Evolutionary conservation across 1,139 yeast species (phyloP).

Genomic region (Geotrichum europaeum): DNA sequence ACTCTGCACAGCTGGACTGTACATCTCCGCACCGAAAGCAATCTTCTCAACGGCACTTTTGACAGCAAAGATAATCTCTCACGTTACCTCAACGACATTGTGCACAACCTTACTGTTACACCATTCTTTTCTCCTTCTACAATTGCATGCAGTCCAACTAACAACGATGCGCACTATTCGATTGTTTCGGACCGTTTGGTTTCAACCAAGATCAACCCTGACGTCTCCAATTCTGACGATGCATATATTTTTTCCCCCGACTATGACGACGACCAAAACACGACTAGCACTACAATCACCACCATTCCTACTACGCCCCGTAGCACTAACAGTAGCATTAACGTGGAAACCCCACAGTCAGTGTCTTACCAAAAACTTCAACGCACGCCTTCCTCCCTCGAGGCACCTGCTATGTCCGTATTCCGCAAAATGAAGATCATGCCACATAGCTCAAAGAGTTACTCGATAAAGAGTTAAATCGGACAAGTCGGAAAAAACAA

Average conservation of each 20-base stretch:
- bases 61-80: not conserved
- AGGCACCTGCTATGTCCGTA: not conserved
- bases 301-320: not conserved
- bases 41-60: not conserved
- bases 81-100: not conserved
- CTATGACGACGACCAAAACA: not conserved
- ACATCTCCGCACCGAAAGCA: not conserved
- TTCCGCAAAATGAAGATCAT: not conserved
- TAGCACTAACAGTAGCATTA: not conserved
- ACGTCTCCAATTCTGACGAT: not conserved
- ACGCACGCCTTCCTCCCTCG: not conserved
- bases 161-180: not conserved
- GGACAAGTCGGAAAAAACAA: not conserved
- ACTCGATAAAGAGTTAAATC: not conserved
- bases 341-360: not conserved
- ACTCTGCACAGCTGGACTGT: conserved; percentile 8
- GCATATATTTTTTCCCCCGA: not conserved
- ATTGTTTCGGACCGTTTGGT: not conserved
- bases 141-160: not conserved
- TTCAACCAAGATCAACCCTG: not conserved
- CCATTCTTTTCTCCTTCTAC: not conserved
- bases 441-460: not conserved
- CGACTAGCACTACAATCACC: not conserved
- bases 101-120: not conserved
- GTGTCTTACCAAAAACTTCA: not conserved